Evolutionary conservation across 257 asterid species (phyloP).

Genomic region (Catharanthus roseus): DNA sequence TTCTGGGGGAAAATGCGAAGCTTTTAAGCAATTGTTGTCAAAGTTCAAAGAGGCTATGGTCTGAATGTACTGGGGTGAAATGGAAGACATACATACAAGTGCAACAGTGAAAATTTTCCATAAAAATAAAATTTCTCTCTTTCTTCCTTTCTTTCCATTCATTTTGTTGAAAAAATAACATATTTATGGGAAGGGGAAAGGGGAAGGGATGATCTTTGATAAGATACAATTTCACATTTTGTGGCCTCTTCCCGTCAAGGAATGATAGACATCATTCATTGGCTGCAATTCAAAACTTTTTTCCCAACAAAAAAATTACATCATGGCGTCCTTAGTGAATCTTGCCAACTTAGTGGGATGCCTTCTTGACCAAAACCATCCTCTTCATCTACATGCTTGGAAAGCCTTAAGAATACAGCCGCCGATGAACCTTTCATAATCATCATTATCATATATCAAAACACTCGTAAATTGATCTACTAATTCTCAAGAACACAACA

Average conservation of each 20-base stretch:
- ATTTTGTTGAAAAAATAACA: slow-evolving; percentile 4
- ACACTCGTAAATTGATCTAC: neutral
- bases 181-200: neutral
- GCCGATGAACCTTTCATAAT: slow-evolving; percentile 37
- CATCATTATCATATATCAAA: neutral
- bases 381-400: slow-evolving; percentile 54
- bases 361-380: slow-evolving; percentile 73
- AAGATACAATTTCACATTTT: slow-evolving; percentile 33
- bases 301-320: slow-evolving; percentile 15
- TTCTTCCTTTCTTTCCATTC: slow-evolving; percentile 19
- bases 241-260: slow-evolving; percentile 31
- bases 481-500: no score
- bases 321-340: slow-evolving; percentile 49
- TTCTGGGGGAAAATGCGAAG: no score
- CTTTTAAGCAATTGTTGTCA: no score
- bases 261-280: slow-evolving; percentile 11
- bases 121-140: neutral
- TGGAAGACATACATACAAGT: no score
- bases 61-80: no score
- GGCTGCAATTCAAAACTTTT: slow-evolving; percentile 4
- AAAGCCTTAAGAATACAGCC: slow-evolving; percentile 30
- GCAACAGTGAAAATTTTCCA: neutral
- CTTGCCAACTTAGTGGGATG: slow-evolving; percentile 73
- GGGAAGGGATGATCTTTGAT: neutral
- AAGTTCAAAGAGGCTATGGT: no score